Conservation (phyloP, 2,329 filamentous ascomycete genomes). For the Aspergillus sp. region DNA sequence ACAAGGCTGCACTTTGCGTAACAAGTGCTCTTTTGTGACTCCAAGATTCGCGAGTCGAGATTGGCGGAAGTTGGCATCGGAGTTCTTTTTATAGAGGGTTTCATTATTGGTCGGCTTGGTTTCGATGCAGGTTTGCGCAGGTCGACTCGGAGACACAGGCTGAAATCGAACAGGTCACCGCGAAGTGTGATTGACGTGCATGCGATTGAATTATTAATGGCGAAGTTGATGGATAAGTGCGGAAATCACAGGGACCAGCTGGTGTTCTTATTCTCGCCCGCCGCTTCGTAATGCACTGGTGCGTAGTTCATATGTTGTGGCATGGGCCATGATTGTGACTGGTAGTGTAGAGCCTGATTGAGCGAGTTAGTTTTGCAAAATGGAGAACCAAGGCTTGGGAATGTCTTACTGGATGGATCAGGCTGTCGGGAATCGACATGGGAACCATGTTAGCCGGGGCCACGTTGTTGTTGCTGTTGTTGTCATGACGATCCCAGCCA, state of each 20-base stretch:
- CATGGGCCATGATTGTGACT: slow-evolving; percentile 43
- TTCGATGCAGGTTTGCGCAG: not conserved
- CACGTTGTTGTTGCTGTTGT: slow-evolving; percentile 24
- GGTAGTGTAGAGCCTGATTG: slow-evolving; percentile 35
- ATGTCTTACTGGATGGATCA: slow-evolving; percentile 37
- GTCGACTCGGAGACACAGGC: not conserved
- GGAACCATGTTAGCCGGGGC: slow-evolving; percentile 35
- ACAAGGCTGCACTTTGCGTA: slow-evolving; percentile 4
- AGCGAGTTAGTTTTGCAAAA: not conserved
- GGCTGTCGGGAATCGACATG: slow-evolving; percentile 34
- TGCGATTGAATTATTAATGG: not conserved
- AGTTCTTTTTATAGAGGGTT: not conserved
- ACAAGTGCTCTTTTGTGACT: not conserved
- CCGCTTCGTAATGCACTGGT: not conserved
- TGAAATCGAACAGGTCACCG: not conserved
- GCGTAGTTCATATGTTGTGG: slow-evolving; percentile 34
- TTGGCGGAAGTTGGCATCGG: not conserved
- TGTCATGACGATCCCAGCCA: slow-evolving; percentile 35
- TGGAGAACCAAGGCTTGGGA: not conserved
- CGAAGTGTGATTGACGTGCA: not conserved
- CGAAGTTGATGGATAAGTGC: not conserved
- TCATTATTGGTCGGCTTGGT: not conserved
- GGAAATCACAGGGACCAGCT: not conserved
- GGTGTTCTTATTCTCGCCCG: not conserved
- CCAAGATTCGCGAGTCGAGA: not conserved